phyloP scores from a whole-genome alignment of 768 basidiomycete species.

The Dioszegia hungarica region DNA sequence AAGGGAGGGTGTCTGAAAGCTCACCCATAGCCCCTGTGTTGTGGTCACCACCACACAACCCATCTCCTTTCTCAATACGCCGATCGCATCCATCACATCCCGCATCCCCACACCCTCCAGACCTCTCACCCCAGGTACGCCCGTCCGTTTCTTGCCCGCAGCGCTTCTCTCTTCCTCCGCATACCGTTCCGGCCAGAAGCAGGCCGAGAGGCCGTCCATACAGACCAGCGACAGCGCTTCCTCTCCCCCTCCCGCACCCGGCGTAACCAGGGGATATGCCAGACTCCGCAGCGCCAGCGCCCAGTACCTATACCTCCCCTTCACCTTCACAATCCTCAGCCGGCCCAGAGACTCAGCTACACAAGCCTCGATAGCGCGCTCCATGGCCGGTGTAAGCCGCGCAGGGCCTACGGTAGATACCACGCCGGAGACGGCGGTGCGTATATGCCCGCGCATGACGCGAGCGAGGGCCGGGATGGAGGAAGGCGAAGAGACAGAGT shows the following conservation, averaged over 20 bases:
- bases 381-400: neutral
- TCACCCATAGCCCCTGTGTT: conserved; percentile 35
- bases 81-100: conserved; percentile 30
- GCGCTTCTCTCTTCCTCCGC: conserved; percentile 22
- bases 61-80: conserved; percentile 27
- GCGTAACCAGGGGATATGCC: neutral
- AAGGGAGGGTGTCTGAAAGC: neutral
- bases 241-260: neutral
- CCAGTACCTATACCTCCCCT: conserved; percentile 23
- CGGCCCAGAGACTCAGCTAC: conserved; percentile 13
- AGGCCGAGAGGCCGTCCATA: conserved; percentile 34
- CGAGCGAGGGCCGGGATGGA: conserved; percentile 7
- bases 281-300: conserved; percentile 15
- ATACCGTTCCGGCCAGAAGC: conserved; percentile 31
- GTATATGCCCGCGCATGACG: conserved; percentile 21
- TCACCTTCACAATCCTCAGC: conserved; percentile 22
- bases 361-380: conserved; percentile 5
- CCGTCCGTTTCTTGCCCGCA: neutral
- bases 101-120: conserved; percentile 30
- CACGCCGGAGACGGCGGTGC: conserved; percentile 3
- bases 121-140: neutral
- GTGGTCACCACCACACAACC: conserved; percentile 25
- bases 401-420: neutral
- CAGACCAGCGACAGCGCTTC: conserved; percentile 17
- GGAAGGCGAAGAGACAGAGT: conserved; percentile 16